Evolutionary conservation across 139 green algal species (phyloP).

Genomic region (Gonium pectorale): DNA sequence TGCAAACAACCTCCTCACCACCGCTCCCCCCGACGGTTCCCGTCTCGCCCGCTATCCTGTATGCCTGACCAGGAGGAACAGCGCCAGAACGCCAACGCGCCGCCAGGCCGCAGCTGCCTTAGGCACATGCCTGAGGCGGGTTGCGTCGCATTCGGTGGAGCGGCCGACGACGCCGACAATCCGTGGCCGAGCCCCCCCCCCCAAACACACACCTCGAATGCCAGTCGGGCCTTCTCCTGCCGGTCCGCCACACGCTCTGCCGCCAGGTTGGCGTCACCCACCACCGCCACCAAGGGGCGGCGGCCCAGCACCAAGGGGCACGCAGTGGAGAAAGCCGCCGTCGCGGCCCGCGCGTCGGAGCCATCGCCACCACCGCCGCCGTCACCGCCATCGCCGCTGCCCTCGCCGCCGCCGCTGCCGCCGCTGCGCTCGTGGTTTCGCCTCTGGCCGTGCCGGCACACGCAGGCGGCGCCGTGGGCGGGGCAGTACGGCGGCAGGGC

Average conservation of each 20-base stretch:
- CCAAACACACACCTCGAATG: constrained; percentile 32
- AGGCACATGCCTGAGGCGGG: too few species aligned
- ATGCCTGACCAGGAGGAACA: too few species aligned
- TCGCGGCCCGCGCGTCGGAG: not conserved
- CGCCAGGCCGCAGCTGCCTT: too few species aligned
- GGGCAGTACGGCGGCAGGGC: constrained; percentile 15
- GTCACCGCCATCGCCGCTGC: not conserved
- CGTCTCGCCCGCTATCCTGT: too few species aligned
- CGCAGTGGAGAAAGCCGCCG: too few species aligned
- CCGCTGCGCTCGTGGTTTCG: too few species aligned
- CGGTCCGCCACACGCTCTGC: not conserved
- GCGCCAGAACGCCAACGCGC: not conserved
- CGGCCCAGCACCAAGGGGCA: not conserved
- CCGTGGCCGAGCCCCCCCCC: not conserved
- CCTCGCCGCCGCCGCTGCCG: not conserved
- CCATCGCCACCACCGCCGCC: not conserved
- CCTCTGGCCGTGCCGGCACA: too few species aligned
- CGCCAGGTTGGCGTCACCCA: constrained; percentile 43
- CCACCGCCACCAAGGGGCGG: constrained; percentile 36
- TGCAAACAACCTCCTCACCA: too few species aligned
- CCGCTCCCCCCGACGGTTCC: too few species aligned
- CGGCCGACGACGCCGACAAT: not conserved
- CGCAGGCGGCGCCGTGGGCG: not conserved
- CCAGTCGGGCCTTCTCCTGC: constrained; percentile 15
- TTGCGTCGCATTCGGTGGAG: too few species aligned